Evolutionary conservation across 345 rosid species (phyloP).

Genomic region (Toxicodendron radicans): DNA sequence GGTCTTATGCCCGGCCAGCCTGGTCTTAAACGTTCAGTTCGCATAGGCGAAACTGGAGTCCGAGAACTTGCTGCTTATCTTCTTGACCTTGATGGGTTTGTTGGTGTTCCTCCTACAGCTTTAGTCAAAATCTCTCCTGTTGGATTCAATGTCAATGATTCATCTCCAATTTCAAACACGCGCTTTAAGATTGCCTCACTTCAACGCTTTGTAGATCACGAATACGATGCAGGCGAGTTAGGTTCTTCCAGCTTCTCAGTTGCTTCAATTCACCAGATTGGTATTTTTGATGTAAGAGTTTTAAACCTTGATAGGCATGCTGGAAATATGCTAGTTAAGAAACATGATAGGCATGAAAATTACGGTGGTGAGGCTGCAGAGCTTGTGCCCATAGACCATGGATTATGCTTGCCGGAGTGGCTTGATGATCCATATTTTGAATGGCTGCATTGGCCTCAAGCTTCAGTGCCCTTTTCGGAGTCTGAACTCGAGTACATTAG

Average conservation of each 20-base stretch:
- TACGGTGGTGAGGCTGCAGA: constrained; percentile 44
- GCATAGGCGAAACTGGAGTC: constrained; percentile 71
- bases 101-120: constrained; percentile 77
- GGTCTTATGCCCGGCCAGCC: constrained; percentile 68
- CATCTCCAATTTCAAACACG: constrained; percentile 25
- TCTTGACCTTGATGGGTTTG: constrained; percentile 68
- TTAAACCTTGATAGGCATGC: constrained; percentile 82
- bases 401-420: constrained; percentile 78
- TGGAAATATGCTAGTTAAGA: constrained; percentile 76
- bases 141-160: constrained; percentile 50
- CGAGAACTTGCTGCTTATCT: constrained; percentile 81
- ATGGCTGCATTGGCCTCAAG: constrained; percentile 95
- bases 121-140: constrained; percentile 63
- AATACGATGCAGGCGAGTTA: constrained; percentile 76
- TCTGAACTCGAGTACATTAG: constrained; percentile 60
- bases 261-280: constrained; percentile 69
- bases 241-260: constrained; percentile 72
- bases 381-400: constrained; percentile 87
- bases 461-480: constrained; percentile 69
- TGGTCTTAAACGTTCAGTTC: constrained; percentile 63
- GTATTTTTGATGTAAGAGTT: constrained; percentile 70
- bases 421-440: constrained; percentile 85
- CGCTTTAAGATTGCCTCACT: constrained; percentile 67
- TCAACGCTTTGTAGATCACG: constrained; percentile 72
- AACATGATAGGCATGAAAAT: constrained; percentile 34